Evolutionary conservation across 306 rosid species (phyloP).

Genomic region (Medicago ruthenica): DNA sequence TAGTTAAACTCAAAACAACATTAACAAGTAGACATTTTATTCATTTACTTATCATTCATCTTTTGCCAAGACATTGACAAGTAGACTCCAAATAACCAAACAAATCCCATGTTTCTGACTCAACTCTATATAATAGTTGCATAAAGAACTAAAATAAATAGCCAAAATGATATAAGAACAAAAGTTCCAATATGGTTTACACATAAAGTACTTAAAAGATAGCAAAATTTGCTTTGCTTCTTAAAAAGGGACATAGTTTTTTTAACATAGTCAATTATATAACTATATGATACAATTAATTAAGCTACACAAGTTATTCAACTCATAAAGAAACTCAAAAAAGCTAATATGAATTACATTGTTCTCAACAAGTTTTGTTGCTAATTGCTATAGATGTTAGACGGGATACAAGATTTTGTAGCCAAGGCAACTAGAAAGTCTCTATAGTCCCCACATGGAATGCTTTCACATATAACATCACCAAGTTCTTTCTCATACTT

Average conservation of each 20-base stretch:
- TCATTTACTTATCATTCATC: not conserved
- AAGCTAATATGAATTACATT: slow-evolving; percentile 17
- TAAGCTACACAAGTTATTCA: not conserved
- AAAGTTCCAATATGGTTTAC: slow-evolving; percentile 3
- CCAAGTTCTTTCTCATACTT: slow-evolving; percentile 59
- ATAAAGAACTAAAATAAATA: slow-evolving; percentile 12
- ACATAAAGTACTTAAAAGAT: not conserved
- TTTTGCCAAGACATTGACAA: not conserved
- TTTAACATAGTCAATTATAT: slow-evolving; percentile 21
- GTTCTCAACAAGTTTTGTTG: slow-evolving; percentile 23
- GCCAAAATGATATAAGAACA: slow-evolving; percentile 19
- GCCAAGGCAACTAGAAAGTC: slow-evolving; percentile 67
- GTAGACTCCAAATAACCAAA: slow-evolving; percentile 10
- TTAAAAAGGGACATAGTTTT: not conserved
- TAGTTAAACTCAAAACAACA: slow-evolving; percentile 19
- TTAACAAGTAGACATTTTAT: not conserved
- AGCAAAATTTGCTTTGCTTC: slow-evolving; percentile 28
- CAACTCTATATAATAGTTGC: slow-evolving; percentile 1
- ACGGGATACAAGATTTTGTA: slow-evolving; percentile 40
- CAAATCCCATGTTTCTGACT: slow-evolving; percentile 15
- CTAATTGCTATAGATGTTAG: not conserved
- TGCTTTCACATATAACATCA: slow-evolving; percentile 52
- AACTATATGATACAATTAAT: not conserved
- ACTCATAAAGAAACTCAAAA: not conserved
- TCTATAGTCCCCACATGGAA: slow-evolving; percentile 55